A percentile compares a stretch with the other conserved stretches of the same genome.
These are phyloP conservation scores for Limnanthes douglasii DNA, from an alignment of 345 rosid genomes.

Conservation along the genomic window DNA sequence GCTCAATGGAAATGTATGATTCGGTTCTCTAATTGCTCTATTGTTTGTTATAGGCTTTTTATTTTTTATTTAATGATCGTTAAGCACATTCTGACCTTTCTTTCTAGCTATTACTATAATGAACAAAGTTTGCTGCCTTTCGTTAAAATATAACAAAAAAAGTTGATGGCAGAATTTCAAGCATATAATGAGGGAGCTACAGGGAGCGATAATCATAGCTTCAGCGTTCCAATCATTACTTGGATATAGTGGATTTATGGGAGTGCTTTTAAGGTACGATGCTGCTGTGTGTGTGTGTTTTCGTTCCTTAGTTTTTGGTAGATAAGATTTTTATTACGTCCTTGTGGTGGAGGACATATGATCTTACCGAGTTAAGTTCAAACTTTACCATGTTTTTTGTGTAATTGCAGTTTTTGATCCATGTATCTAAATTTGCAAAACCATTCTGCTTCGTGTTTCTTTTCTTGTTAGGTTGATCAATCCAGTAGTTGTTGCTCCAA, in stretches of 20 bases:
- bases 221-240: slow-evolving; percentile 78
- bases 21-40: no score
- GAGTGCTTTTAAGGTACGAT: slow-evolving; percentile 42
- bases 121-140: no score
- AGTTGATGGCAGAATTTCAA: slow-evolving; percentile 77
- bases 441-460: slow-evolving; percentile 2
- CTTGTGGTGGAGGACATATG: no score
- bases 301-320: no score
- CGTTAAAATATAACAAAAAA: no score
- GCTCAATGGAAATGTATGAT: slow-evolving; percentile 77
- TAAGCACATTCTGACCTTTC: no score
- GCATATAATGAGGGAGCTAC: slow-evolving; percentile 92
- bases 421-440: not conserved
- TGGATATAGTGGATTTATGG: slow-evolving; percentile 90
- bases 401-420: not conserved
- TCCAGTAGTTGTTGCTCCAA: slow-evolving; percentile 98
- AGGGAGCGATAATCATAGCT: slow-evolving; percentile 79
- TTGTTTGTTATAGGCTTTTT: no score
- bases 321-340: no score
- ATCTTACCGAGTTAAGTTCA: not conserved
- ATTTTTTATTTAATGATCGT: not conserved
- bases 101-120: no score
- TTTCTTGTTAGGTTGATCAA: slow-evolving; percentile 56
- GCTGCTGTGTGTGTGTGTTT: not conserved
- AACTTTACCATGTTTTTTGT: not conserved